Percentiles rank a stretch among this genome's conserved stretches.
Evolutionary conservation across 2,329 filamentous ascomycete genomes (phyloP).

Genomic region (Penicillium sp.): DNA sequence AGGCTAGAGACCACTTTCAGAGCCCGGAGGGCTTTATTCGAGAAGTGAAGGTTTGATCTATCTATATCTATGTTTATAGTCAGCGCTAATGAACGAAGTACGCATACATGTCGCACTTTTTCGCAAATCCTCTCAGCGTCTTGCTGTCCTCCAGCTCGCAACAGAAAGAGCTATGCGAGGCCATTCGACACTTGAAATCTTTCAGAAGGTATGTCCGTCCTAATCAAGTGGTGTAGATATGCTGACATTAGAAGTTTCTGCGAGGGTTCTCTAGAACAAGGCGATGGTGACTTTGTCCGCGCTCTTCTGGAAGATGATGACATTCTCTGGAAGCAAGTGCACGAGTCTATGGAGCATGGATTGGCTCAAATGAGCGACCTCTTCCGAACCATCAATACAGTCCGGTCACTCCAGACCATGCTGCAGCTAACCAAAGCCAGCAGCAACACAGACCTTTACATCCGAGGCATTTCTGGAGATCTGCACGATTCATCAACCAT

Average conservation of each 20-base stretch:
- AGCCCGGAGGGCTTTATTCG: constrained; percentile 54
- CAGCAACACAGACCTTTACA: constrained; percentile 34
- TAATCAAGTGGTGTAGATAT: not conserved
- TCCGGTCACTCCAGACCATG: constrained; percentile 25
- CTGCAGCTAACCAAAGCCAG: constrained; percentile 28
- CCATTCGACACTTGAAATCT: constrained; percentile 54
- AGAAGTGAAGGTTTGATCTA: constrained; percentile 44
- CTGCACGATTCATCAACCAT: constrained; percentile 49
- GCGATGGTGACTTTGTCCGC: constrained; percentile 33
- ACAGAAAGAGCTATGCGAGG: constrained; percentile 47
- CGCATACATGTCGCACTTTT: constrained; percentile 62
- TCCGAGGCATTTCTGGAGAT: constrained; percentile 48
- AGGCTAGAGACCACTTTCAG: constrained; percentile 58
- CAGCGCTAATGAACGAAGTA: constrained; percentile 40
- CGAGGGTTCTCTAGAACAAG: constrained; percentile 40
- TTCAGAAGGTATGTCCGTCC: constrained; percentile 51
- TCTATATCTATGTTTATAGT: not conserved
- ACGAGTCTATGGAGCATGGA: constrained; percentile 35
- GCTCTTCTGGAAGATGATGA: constrained; percentile 49
- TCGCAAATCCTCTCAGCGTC: constrained; percentile 55
- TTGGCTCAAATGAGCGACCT: constrained; percentile 37
- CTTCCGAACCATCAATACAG: constrained; percentile 29
- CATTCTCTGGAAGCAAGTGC: constrained; percentile 41
- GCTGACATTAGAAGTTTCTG: constrained; percentile 28
- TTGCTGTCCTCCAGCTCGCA: constrained; percentile 39